Base-by-base conservation (phyloP, 192 early-diverging fungal genomes). In the Backusella macrospora region DNA sequence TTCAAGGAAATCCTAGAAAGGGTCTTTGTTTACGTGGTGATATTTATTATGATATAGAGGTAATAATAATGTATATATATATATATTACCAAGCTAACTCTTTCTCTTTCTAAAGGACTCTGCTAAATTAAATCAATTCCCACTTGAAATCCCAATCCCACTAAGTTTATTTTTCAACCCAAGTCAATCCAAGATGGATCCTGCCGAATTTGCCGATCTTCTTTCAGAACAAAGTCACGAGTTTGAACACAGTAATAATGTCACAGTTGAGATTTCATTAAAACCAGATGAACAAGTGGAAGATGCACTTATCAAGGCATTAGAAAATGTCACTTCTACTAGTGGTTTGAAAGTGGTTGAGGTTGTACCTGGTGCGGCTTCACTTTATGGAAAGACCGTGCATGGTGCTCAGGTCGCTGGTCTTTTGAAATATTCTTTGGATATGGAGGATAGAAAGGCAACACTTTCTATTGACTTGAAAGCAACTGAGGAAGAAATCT, bases 331-430 rank as follows among this genome's bases (percentile, higher is more conserved):
- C 13, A 82, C 84, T 4, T 47, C 75, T 15, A 68, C 81, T 1
- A 88, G 82, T 2, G 82, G 87, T 5, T 73, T 86, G 6, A 85
- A 85, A 66, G 76, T 90, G 14, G 89, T 90, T 6, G 86, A 90
- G 47, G 75, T 84, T 21, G 82, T 89, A 13, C 83, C 84, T 34
- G 83, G 85, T 7, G 89, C 87, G 0, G 87, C 86, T 6, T 86
- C 87, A 12, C 81, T 90, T 42, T 90, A 89, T 74, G 89, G 86
- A 15, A 81, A 80, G 49, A 85, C 80, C 38, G 85, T 84, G 38
- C 84, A 88, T 52, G 86, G 83, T 6, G 81, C 81, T 59, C 84
- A 87, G 66, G 76, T 87, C 21, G 89, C 86, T 0, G 89, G 86
- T 18, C 65, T 90, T 62, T 76, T 87, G 67, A 90, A 90, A 62